A percentile compares a stretch with the other conserved stretches of the same genome.
These are phyloP conservation scores for Alternaria dauci DNA, from an alignment of 2,329 filamentous ascomycete genomes.

Conservation along the genomic window DNA sequence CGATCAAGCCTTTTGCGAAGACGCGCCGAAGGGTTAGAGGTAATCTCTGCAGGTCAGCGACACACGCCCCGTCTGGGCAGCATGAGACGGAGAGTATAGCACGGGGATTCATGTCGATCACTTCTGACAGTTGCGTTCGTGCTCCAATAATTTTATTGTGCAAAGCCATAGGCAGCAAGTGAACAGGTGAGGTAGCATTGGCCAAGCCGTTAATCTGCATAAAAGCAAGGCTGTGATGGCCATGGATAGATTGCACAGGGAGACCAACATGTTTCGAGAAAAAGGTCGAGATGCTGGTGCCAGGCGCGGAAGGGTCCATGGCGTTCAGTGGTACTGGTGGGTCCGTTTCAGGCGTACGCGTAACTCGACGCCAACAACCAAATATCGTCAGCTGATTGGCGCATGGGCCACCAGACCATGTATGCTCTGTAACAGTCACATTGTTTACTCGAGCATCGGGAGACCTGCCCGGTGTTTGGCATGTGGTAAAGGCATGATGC, in stretches of 20 bases:
- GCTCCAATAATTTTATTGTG: constrained; percentile 7
- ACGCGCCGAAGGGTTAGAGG: constrained; percentile 7
- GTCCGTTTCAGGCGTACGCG: constrained; percentile 25
- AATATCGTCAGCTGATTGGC: constrained; percentile 12
- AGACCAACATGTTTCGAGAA: constrained; percentile 12
- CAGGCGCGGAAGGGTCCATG: constrained; percentile 5
- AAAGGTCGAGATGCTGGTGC: constrained; percentile 7
- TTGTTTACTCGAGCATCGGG: constrained; percentile 9
- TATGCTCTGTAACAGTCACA: constrained; percentile 14
- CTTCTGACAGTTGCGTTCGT: constrained; percentile 17
- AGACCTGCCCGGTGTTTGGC: not conserved
- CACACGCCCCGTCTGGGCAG: constrained; percentile 13
- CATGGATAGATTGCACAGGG: constrained; percentile 17
- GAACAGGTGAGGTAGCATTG: constrained; percentile 6
- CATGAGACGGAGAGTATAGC: constrained; percentile 5
- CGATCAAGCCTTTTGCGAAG: constrained; percentile 12
- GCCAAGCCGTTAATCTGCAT: constrained; percentile 1
- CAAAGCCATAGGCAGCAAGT: not conserved
- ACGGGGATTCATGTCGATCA: constrained; percentile 17
- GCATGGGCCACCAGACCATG: constrained; percentile 8
- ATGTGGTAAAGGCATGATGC: not conserved
- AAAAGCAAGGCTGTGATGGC: constrained; percentile 5
- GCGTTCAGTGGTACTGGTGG: constrained; percentile 18
- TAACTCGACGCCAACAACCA: constrained; percentile 12
- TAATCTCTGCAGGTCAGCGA: constrained; percentile 12